Evolutionary conservation across 2,329 filamentous ascomycete genomes (phyloP).

Genomic region (Fusarium sp.): DNA sequence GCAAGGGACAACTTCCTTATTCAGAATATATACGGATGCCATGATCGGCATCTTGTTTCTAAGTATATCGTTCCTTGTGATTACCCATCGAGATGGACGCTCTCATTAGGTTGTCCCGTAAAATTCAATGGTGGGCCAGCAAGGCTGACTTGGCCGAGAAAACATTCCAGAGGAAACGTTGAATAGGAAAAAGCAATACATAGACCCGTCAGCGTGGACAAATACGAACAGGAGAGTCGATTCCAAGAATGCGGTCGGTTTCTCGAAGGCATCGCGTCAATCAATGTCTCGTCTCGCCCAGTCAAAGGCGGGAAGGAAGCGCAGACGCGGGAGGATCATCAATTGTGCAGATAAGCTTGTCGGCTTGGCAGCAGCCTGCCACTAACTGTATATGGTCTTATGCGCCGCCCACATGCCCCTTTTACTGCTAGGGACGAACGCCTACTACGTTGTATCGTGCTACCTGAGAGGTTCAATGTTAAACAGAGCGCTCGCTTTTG

Average conservation of each 20-base stretch:
- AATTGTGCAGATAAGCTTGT: neutral
- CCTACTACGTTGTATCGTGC: constrained; percentile 1
- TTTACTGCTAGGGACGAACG: neutral
- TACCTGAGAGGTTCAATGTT: neutral
- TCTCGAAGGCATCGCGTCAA: neutral
- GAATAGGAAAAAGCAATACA: neutral
- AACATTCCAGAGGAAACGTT: neutral
- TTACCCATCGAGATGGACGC: neutral
- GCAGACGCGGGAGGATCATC: neutral
- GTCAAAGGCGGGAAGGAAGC: neutral
- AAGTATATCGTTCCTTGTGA: neutral
- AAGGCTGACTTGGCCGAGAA: neutral
- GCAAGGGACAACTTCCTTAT: neutral
- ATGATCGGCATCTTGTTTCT: neutral
- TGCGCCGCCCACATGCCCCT: neutral
- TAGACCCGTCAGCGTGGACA: neutral
- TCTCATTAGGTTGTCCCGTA: neutral
- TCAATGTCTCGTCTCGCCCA: neutral
- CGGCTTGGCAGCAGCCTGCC: neutral
- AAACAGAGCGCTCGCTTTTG: too few species aligned
- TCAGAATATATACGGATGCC: neutral
- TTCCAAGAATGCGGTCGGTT: neutral
- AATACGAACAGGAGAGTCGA: neutral
- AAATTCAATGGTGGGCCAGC: neutral
- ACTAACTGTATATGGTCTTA: neutral